These are phyloP conservation scores for Cladosporium sp. DNA, from an alignment of 2,329 filamentous ascomycete species.

Conservation along the genomic window DNA sequence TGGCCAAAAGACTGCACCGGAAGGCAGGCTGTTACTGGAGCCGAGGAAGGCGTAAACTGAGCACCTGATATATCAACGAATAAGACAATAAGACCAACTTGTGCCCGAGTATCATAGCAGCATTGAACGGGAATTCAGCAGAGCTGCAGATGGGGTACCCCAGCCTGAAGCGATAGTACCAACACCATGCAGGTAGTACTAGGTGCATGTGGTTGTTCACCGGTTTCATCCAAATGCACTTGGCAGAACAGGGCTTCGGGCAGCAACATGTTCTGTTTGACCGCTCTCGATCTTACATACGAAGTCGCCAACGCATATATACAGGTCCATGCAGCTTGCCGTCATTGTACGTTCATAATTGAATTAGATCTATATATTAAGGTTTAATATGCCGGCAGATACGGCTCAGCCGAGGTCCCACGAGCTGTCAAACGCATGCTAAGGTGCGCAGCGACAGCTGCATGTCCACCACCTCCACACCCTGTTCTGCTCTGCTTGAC, in stretches of 20 bases:
- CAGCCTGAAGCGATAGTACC: too few species aligned
- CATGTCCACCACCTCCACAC: background rate
- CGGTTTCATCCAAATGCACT: background rate
- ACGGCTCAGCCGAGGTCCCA: background rate
- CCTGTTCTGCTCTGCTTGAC: background rate
- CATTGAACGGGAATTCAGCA: too few species aligned
- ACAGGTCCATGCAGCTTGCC: conserved; percentile 3
- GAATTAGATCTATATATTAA: background rate
- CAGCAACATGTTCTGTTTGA: conserved; percentile 6
- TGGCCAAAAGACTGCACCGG: conserved; percentile 51
- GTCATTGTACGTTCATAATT: background rate
- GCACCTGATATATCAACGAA: background rate
- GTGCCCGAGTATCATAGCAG: background rate
- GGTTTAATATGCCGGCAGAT: background rate
- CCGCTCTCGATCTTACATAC: background rate
- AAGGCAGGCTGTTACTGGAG: conserved; percentile 50
- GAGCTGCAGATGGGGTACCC: too few species aligned
- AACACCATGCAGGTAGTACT: too few species aligned
- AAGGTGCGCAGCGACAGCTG: background rate
- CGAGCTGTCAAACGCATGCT: conserved; percentile 1
- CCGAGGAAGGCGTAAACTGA: conserved; percentile 31
- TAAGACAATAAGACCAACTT: background rate
- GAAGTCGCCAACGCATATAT: background rate
- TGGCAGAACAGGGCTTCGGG: background rate
- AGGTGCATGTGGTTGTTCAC: background rate